Percentiles rank a stretch among this genome's conserved stretches.
These are phyloP conservation scores for Malassezia restricta DNA, from an alignment of 1,284 basidiomycete species.

Conservation along the genomic window DNA sequence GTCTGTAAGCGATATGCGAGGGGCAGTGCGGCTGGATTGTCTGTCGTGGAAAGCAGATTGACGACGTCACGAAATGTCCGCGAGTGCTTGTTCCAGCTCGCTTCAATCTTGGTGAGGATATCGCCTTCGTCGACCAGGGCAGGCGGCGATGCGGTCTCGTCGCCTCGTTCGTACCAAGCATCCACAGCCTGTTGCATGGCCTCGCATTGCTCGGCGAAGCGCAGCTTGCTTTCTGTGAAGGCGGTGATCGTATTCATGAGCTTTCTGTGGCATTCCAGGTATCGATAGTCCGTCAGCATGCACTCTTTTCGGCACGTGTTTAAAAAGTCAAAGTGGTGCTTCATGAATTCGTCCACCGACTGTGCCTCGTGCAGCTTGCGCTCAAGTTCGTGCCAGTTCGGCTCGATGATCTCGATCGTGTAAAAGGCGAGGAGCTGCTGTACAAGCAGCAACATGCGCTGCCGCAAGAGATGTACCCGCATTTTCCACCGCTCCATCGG, in stretches of 20 bases:
- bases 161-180: constrained; percentile 21
- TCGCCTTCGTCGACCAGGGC: constrained; percentile 10
- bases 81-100: constrained; percentile 29
- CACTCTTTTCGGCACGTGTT: constrained; percentile 40
- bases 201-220: constrained; percentile 27
- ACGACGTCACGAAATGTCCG: constrained; percentile 42
- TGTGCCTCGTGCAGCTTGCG: constrained; percentile 28
- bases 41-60: constrained; percentile 39
- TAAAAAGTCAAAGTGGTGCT: constrained; percentile 41
- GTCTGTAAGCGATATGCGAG: constrained; percentile 39
- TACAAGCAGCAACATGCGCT: constrained; percentile 42
- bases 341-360: constrained; percentile 44
- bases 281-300: constrained; percentile 41
- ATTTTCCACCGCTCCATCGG: constrained; percentile 40
- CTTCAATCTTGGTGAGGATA: constrained; percentile 25
- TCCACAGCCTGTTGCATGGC: constrained; percentile 23
- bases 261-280: constrained; percentile 29
- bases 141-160: constrained; percentile 14
- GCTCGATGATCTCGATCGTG: constrained; percentile 40
- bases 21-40: constrained; percentile 42
- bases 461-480: constrained; percentile 35
- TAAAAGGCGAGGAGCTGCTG: constrained; percentile 42
- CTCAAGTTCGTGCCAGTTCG: constrained; percentile 39
- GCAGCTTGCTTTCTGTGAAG: constrained; percentile 29
- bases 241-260: constrained; percentile 30